Base-by-base conservation (phyloP, 495 filamentous ascomycete genomes). In the Xylaria venustula region DNA sequence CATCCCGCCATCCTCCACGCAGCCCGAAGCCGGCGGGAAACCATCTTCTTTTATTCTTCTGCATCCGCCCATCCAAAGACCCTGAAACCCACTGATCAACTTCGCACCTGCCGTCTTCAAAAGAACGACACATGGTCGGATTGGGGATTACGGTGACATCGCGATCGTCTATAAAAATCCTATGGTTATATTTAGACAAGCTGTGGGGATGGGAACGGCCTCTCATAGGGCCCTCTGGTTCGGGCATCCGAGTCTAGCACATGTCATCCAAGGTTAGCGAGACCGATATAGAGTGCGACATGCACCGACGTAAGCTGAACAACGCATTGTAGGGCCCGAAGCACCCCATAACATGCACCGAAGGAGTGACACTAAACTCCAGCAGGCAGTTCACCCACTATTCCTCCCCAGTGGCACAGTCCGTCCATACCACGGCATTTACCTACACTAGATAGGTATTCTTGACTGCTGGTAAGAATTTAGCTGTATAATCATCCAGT, bases 161-260 rank as follows among this genome's bases (percentile, higher is more conserved):
- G 53, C 26, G 53, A 55, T 55, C 53, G 41, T 57, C 41, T 48
- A 37, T 34, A 22, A 26, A 57, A 57, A 47, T 48, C 54, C 42
- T 36, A 36, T 57, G 53, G 45, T 57, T 57, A 57, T 57, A 57
- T 57, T 57, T 57, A 57, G 54, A 57, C 28, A 3, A 17, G 40
- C 26, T 55, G 53, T 44, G 53, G 53, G 26, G 37, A 11, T 11
- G 9, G 40, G 25, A 22, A 55, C 37, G 5, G 11, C 30, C 30
- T 5, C 30, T 34, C 30, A 11, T 11, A 34, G 30, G 30, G 5
- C 30, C 30, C 5, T 11, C 30, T 11, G 11, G 30, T 5, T n/a
- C n/a, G n/a, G n/a, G n/a, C n/a, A n/a, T n/a, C n/a, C n/a, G n/a
- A n/a, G n/a, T n/a, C n/a, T n/a, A n/a, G n/a, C n/a, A n/a, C n/a